Evolutionary conservation across 176 grass and related monocot species (phyloP).

Genomic region (Paspalum notatum): DNA sequence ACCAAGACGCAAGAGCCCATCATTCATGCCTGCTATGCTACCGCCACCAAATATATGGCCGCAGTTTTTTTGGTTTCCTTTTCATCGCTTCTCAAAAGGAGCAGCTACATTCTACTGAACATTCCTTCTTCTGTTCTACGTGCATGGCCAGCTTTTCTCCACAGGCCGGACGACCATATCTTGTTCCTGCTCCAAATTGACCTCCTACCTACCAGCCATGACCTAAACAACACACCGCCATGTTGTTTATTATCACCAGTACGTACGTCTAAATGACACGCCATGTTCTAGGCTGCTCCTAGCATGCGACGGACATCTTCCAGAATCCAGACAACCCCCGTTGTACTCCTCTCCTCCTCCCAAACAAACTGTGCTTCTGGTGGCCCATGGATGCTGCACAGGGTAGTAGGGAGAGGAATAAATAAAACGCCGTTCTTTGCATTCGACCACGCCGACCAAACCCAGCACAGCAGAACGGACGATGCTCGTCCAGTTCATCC

Average conservation of each 20-base stretch:
- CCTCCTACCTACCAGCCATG: conserved; percentile 41
- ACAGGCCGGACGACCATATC: not conserved
- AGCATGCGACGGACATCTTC: not conserved
- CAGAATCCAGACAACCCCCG: not conserved
- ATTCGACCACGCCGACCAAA: conserved; percentile 5
- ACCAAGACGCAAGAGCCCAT: too few relatives aligned
- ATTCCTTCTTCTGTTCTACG: not conserved
- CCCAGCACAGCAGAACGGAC: not conserved
- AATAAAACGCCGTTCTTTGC: too few relatives aligned
- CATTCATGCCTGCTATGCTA: too few relatives aligned
- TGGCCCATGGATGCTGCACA: too few relatives aligned
- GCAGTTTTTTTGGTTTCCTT: not conserved
- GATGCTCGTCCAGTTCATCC: too few relatives aligned
- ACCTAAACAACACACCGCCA: not conserved
- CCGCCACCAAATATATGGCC: too few relatives aligned
- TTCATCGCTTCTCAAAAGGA: not conserved
- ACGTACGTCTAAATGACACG: not conserved
- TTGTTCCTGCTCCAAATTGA: conserved; percentile 40
- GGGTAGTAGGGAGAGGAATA: too few relatives aligned
- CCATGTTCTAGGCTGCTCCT: conserved; percentile 3
- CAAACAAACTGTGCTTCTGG: too few relatives aligned
- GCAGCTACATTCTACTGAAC: not conserved
- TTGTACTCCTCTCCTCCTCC: too few relatives aligned
- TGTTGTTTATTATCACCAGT: conserved; percentile 6
- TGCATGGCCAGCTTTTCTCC: not conserved